phyloP scores from a whole-genome alignment of 1,284 basidiomycete species.

The Omphalotus olearius region DNA sequence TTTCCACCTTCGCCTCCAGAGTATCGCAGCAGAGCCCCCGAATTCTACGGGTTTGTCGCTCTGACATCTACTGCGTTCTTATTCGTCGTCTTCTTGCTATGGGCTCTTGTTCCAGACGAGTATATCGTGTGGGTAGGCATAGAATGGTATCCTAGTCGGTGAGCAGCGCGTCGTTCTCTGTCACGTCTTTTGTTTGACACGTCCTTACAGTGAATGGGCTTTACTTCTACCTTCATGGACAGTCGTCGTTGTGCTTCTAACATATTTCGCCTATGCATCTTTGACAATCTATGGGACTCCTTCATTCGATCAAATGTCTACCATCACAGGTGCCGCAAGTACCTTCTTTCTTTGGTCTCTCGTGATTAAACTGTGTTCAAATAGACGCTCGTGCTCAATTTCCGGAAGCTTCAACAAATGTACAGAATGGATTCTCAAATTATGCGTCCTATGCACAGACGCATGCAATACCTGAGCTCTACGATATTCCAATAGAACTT shows the following conservation, averaged over 20 bases:
- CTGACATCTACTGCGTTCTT: slow-evolving; percentile 74
- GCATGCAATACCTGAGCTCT: slow-evolving; percentile 55
- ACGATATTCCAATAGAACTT: slow-evolving; percentile 79
- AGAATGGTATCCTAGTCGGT: slow-evolving; percentile 88
- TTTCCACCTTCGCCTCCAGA: slow-evolving; percentile 44
- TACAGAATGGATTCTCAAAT: slow-evolving; percentile 31
- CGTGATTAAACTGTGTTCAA: background rate
- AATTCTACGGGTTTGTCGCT: slow-evolving; percentile 87
- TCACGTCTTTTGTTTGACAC: slow-evolving; percentile 12
- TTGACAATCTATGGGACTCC: slow-evolving; percentile 73
- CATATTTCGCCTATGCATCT: slow-evolving; percentile 76
- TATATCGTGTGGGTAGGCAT: slow-evolving; percentile 65
- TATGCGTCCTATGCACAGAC: slow-evolving; percentile 45
- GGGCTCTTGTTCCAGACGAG: slow-evolving; percentile 52
- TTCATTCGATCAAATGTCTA: slow-evolving; percentile 56
- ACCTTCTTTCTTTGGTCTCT: slow-evolving; percentile 10
- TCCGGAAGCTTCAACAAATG: slow-evolving; percentile 44
- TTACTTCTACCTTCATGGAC: slow-evolving; percentile 81
- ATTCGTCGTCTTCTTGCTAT: slow-evolving; percentile 70
- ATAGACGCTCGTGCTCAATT: slow-evolving; percentile 52
- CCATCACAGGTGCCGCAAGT: slow-evolving; percentile 55
- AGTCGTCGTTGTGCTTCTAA: slow-evolving; percentile 66
- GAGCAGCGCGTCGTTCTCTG: slow-evolving; percentile 20
- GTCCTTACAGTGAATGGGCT: slow-evolving; percentile 71
- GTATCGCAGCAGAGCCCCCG: slow-evolving; percentile 59